A percentile compares a stretch with the other conserved stretches of the same genome.
These are phyloP conservation scores for Penicillium alfredii DNA, from an alignment of 495 filamentous ascomycete genomes.

Conservation along the genomic window DNA sequence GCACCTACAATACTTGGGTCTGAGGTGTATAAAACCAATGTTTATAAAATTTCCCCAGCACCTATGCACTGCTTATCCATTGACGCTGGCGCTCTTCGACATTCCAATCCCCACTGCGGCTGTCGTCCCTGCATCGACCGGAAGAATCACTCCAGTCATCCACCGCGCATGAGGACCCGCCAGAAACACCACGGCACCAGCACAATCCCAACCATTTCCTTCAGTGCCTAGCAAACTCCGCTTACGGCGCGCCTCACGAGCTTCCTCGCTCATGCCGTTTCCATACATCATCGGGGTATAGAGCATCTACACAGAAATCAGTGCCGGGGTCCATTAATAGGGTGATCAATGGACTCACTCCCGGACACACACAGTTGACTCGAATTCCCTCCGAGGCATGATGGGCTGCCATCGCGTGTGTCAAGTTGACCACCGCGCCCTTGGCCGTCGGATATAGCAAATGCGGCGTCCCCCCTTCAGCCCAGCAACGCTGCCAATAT, in stretches of 20 bases:
- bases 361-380: constrained; percentile 56
- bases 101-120: constrained; percentile 29
- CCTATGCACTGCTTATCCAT: constrained; percentile 11
- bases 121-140: constrained; percentile 47
- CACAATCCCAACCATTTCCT: constrained; percentile 49
- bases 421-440: constrained; percentile 55
- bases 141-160: constrained; percentile 44
- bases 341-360: constrained; percentile 16
- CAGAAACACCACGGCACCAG: constrained; percentile 34
- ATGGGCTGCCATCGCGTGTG: constrained; percentile 53
- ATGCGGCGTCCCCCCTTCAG: constrained; percentile 51
- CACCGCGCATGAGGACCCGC: constrained; percentile 43
- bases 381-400: constrained; percentile 48
- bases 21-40: no score
- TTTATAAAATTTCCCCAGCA: no score
- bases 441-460: constrained; percentile 58
- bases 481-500: constrained; percentile 53
- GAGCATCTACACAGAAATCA: constrained; percentile 34
- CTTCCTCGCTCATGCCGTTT: constrained; percentile 45
- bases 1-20: no score
- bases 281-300: constrained; percentile 57
- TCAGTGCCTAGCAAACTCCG: constrained; percentile 49
- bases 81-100: constrained; percentile 23
- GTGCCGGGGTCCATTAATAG: background rate
- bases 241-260: constrained; percentile 38